Evolutionary conservation across 1,284 basidiomycete genomes (phyloP), one percentile per base, ranked within the genome.

Genomic region (Phellopilus nigrolimitatus): DNA sequence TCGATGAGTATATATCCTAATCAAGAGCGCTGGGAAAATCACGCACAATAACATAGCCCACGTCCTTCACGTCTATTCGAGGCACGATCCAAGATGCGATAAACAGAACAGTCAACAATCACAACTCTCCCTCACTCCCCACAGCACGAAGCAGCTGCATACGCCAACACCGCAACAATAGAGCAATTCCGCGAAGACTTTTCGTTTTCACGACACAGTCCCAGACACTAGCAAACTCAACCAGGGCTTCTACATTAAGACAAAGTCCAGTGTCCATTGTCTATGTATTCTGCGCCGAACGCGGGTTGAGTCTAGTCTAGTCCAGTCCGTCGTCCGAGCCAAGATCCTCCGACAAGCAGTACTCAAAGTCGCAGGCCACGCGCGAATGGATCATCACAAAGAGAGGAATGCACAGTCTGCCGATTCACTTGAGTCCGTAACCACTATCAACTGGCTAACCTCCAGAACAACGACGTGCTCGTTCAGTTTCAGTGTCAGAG

Each of bases 1-100:
- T 17, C 12, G 46, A 48, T 68, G 43, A 71, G 62, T 47, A 41
- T 40, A 27, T 38, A 21, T 41, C 36, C 50, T 24, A 31, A 49
- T 47, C 47, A 37, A 39, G 15, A 21, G 27, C 25, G 31, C 39
- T 41, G 36, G 51, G 39, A 50, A 49, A 43, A 24, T 47, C 2
- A 80, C 90, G 70, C 63, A 93, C 91, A 61, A 91, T 87, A 57
- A 91, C 91, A 71, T 91, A 94, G 58, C 88, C 85, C 61, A 95
- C 91, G 72, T 95, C 91, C 84, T 95, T 95, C 68, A 94, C 91
- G 74, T 94, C 91, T 94, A 72, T 62, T 62, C 47, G 56, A 62
- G 62, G 61, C 55, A 58, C 64, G 62, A 56, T 50, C 62, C 62
- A 41, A 56, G 55, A 58, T 57, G 60, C 54, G 56, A 60, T 59